Evolutionary conservation across 2,329 filamentous ascomycete species (phyloP).

Genomic region (Monilinia aucupariae): DNA sequence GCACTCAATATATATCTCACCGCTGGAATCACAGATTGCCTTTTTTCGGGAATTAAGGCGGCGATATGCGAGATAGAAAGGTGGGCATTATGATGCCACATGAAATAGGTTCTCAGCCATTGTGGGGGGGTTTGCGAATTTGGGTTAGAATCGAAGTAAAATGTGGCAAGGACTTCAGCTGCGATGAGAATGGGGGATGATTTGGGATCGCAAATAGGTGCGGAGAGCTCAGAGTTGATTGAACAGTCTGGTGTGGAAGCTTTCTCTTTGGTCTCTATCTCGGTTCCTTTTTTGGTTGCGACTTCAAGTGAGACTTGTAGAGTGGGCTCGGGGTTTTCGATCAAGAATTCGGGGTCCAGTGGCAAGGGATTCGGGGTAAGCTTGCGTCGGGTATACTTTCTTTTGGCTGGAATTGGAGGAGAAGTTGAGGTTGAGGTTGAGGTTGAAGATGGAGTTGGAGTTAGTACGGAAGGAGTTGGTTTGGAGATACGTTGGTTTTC

Average conservation of each 20-base stretch:
- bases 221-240: background rate
- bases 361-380: constrained; percentile 24
- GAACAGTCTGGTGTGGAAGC: background rate
- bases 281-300: background rate
- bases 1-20: constrained; percentile 54
- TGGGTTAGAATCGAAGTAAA: constrained; percentile 20
- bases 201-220: background rate
- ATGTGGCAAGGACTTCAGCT: constrained; percentile 27
- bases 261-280: background rate
- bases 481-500: constrained; percentile 53
- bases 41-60: constrained; percentile 52
- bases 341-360: constrained; percentile 27
- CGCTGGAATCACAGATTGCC: constrained; percentile 50
- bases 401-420: background rate
- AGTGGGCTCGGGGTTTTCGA: background rate
- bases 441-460: too few relatives aligned
- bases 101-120: constrained; percentile 53
- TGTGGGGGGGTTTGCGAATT: constrained; percentile 25
- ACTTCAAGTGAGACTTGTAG: background rate
- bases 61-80: constrained; percentile 48
- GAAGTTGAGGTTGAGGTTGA: background rate
- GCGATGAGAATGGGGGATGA: constrained; percentile 23
- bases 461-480: background rate
- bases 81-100: constrained; percentile 54
- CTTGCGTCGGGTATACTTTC: constrained; percentile 8